Percentiles rank a stretch among this genome's conserved stretches.
These are phyloP conservation scores for Agaricus blazei DNA, from an alignment of 768 basidiomycete species.

Conservation along the genomic window DNA sequence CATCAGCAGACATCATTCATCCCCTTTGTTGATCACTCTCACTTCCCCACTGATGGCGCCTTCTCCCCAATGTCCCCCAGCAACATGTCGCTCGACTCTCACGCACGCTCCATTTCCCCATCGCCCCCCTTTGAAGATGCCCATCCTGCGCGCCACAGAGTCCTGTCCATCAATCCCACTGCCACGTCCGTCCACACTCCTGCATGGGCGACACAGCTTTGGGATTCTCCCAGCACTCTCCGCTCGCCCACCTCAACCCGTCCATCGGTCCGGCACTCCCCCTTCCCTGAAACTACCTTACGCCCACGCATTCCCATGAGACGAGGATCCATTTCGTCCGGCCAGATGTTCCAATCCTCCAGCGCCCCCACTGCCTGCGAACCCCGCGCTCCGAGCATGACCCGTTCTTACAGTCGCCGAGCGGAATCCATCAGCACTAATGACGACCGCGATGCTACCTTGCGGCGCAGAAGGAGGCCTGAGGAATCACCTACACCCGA, in stretches of 20 bases:
- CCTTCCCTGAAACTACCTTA: slow-evolving; percentile 35
- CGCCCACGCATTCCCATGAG: slow-evolving; percentile 36
- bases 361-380: slow-evolving; percentile 62
- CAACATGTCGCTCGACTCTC: slow-evolving; percentile 53
- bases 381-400: slow-evolving; percentile 39
- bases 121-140: slow-evolving; percentile 47
- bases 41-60: slow-evolving; percentile 42
- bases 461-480: slow-evolving; percentile 53
- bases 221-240: slow-evolving; percentile 40
- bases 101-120: slow-evolving; percentile 60
- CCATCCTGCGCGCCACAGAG: slow-evolving; percentile 33
- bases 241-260: slow-evolving; percentile 40
- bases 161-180: slow-evolving; percentile 56
- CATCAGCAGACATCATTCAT: slow-evolving; percentile 41
- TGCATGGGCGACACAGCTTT: slow-evolving; percentile 63
- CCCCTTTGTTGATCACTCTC: slow-evolving; percentile 39
- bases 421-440: slow-evolving; percentile 45
- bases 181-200: slow-evolving; percentile 58
- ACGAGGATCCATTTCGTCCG: slow-evolving; percentile 43
- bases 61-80: slow-evolving; percentile 47
- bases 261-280: slow-evolving; percentile 43
- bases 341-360: slow-evolving; percentile 61
- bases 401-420: slow-evolving; percentile 60
- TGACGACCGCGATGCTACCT: slow-evolving; percentile 73
- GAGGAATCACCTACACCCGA: slow-evolving; percentile 30